Base-by-base conservation (phyloP, 2,329 filamentous ascomycete species). In the Akanthomyces uredinophilus region DNA sequence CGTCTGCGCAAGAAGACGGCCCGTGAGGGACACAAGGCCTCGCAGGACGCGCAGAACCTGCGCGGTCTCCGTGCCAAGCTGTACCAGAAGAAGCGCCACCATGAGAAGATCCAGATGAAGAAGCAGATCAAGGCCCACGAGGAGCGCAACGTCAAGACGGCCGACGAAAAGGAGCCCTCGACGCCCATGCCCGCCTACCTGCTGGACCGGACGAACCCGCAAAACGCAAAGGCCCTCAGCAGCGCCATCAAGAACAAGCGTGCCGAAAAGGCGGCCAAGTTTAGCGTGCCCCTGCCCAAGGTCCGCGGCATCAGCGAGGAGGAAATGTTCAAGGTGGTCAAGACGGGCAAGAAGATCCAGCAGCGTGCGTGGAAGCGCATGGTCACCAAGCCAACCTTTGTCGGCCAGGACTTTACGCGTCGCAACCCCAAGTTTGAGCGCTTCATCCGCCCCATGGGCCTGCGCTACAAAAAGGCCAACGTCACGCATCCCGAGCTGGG, bases 21-120 rank as follows among this genome's bases (percentile, higher is more conserved):
- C 64, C 89, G 95, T 79, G 91, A 96, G 80, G 89, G 87, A 64
- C 94, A 99, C 83, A 88, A 93, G 78, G 86, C 86, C 62, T 95
- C 90, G 56, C 84, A 95, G 73, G 89, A 96, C 79, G 92, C 95
- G 27, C 94, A 98, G 82, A 96, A 95, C 76, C 83, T 97, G 72
- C 89, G 90, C 65, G 95, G 95, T 67, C 86, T 98, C 70, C 84
- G 92, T 65, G 95, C 95, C 69, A 99, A 99, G 83, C 81, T 96
- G 71, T 88, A 95, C 80, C 89, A 94, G 76, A 88, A 98, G 85
- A 92, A 93, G 82, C 87, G 95, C 29, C 91, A 92, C 80, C 90
- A 93, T 75, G 93, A 99, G 83, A 99, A 99, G 88, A 96, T 96
- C 74, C 92, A 96, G 84, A 93, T 96, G 89, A 90, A 89, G 78